Base-by-base conservation (phyloP, 768 basidiomycete species). In the Phlegmacium glaucopus region DNA sequence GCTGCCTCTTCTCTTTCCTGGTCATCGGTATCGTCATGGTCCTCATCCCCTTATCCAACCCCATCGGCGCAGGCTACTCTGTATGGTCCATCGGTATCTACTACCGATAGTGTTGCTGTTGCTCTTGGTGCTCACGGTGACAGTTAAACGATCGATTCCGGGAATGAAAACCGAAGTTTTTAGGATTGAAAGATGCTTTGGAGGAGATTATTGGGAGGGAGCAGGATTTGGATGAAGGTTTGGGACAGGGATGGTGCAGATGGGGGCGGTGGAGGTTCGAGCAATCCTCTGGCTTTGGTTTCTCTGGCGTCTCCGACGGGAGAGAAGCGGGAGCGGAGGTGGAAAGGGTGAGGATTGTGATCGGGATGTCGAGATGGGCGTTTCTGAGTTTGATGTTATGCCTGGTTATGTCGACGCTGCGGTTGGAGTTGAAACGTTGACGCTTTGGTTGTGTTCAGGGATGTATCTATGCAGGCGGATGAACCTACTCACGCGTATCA, bases 141-240 rank as follows among this genome's bases (percentile, higher is more conserved):
- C n/a, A 32, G 13, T 39, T 50, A 3, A 40, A 48, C 34, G 18
- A 29, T 6, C 46, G 48, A 9, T 42, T 58, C 11, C 45, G 47
- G 8, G 47, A 55, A 17, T 46, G 53, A 18, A 54, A 55, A 15
- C 54, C 42, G 16, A 51, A 50, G 3, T 53, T 58, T 30, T 28
- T 37, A 18, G 43, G 48, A 10, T 47, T 55, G 37, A 55, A 51
- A 36, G 50, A 49, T 39, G 54, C 55, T 38, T 42, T 55, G 4
- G 35, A 34, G 27, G 48, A 43, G 15, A 55, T 55, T 18, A 44
- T 53, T 9, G 54, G 42, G 15, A 47, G 57, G 13, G 32, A 55
- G 2, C 45, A 47, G 44, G 39, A 15, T 10, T 38, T 58, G 12
- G 57, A 55, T 42, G 39, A n/a, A 42, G 12, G 40, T 45, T 30